Evolutionary conservation across 306 rosid species (phyloP), one percentile per base, ranked within the genome.

Genomic region (Alnus glutinosa): DNA sequence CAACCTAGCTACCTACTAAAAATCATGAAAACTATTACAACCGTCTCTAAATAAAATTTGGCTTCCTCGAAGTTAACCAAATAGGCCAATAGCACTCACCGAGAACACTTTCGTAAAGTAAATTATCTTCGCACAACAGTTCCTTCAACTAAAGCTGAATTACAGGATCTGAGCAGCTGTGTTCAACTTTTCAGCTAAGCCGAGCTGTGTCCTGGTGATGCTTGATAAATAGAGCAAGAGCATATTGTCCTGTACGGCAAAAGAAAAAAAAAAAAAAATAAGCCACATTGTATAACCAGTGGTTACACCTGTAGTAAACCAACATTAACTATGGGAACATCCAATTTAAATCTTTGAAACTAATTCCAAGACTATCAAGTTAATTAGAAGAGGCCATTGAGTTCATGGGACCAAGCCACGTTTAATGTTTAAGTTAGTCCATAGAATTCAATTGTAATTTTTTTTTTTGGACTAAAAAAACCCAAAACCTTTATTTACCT

Each of bases 101-200:
- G 70, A 44, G 15, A 55, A 48, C 59, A 48, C 61, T 64, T 42
- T 70, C 2, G 15, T 47, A 16, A 10, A 49, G 10, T 73, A 70
- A 55, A 16, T 50, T 11, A 16, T 48, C 82, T 73, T 2, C 67
- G 78, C 58, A 49, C 76, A 76, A 28, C 34, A 14, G 51, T 73
- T 69, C 78, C 76, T 19, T 2, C 46, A 18, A 32, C 11, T 2
- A 14, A 14, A 74, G 10, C 37, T 23, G 52, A 52, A 78, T 78
- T 85, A 94, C 93, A 94, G 91, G 81, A 92, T 83, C 85, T 94
- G 97, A 44, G 98, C 98, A 55, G 98, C 97, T 0, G 98, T 92
- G 88, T 92, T 94, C 91, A 94, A 82, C 82, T 92, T 94, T 75
- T 94, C 98, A 3, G 97, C 98, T 78, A 92, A 81, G 86, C 91